These are phyloP conservation scores for Globisporangium lucens DNA, from an alignment of 352 stramenopile species.

Conservation along the genomic window DNA sequence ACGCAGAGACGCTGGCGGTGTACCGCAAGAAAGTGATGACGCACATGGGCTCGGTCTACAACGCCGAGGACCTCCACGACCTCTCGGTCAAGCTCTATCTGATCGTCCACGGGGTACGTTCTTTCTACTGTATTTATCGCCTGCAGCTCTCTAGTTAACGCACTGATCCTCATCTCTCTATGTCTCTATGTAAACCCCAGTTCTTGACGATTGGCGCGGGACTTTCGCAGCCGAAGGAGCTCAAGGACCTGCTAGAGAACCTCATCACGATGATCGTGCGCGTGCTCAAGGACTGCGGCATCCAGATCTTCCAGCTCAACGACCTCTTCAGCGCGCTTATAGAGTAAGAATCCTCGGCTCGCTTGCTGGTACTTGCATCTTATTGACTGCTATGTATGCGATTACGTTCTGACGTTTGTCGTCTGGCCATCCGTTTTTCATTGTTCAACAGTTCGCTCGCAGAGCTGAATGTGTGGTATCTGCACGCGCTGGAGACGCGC, in stretches of 20 bases:
- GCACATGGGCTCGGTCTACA: slow-evolving; percentile 24
- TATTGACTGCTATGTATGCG: too few relatives aligned
- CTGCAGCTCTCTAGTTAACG: too few relatives aligned
- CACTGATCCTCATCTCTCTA: too few relatives aligned
- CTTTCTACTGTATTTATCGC: too few relatives aligned
- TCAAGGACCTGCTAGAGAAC: slow-evolving; percentile 67
- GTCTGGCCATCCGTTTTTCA: background rate
- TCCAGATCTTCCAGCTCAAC: slow-evolving; percentile 39
- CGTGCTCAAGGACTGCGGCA: slow-evolving; percentile 56
- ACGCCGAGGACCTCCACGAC: slow-evolving; percentile 20
- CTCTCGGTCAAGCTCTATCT: slow-evolving; percentile 58
- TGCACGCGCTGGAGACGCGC: slow-evolving; percentile 60
- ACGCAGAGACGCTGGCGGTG: slow-evolving; percentile 51
- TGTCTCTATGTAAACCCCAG: slow-evolving; percentile 8
- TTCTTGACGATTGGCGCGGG: slow-evolving; percentile 70
- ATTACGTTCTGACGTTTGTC: background rate
- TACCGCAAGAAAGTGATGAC: slow-evolving; percentile 46
- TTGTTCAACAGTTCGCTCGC: slow-evolving; percentile 33
- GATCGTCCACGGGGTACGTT: slow-evolving; percentile 48
- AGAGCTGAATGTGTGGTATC: slow-evolving; percentile 71
- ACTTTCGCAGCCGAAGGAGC: slow-evolving; percentile 71
- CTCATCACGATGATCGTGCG: slow-evolving; percentile 55
- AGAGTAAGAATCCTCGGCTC: slow-evolving; percentile 29
- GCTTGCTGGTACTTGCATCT: background rate
- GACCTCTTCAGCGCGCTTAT: slow-evolving; percentile 64